phyloP scores from a whole-genome alignment of 257 asterid species.

The Salvia splendens region DNA sequence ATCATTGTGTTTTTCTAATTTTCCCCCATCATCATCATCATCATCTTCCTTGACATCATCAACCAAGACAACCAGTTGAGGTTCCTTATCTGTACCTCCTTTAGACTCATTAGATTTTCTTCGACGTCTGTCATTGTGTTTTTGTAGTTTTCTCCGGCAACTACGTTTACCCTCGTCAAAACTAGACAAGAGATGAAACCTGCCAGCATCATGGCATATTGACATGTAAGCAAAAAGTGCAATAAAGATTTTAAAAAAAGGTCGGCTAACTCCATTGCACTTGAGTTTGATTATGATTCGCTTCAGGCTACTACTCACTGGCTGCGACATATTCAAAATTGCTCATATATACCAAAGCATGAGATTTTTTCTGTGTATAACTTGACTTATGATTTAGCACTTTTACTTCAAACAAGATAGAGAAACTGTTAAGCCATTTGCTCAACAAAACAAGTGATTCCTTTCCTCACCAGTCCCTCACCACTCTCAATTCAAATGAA shows the following conservation, averaged over 20 bases:
- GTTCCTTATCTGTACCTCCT: constrained; percentile 48
- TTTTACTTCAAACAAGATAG: not conserved
- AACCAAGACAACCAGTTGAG: constrained; percentile 42
- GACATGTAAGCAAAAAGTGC: constrained; percentile 11
- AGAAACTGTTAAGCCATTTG: not conserved
- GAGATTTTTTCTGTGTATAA: not conserved
- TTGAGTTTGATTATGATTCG: not conserved
- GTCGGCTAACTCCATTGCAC: not conserved
- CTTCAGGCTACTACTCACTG: not conserved
- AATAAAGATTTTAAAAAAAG: not conserved
- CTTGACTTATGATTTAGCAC: not conserved
- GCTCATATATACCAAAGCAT: not conserved
- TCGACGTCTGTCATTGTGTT: constrained; percentile 82
- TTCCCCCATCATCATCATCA: too few species aligned
- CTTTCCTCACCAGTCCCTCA: not conserved
- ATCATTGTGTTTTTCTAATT: constrained; percentile 81
- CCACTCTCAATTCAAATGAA: not conserved
- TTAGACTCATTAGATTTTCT: constrained; percentile 66
- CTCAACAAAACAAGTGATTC: constrained; percentile 12
- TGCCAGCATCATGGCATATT: constrained; percentile 36
- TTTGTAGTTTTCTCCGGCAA: constrained; percentile 84
- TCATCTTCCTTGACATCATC: constrained; percentile 68
- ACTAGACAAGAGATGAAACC: constrained; percentile 80
- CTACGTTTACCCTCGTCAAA: constrained; percentile 95
- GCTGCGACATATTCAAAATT: not conserved